Evolutionary conservation across 2,329 filamentous ascomycete species (phyloP).

Genomic region (Claviceps quebecensis): DNA sequence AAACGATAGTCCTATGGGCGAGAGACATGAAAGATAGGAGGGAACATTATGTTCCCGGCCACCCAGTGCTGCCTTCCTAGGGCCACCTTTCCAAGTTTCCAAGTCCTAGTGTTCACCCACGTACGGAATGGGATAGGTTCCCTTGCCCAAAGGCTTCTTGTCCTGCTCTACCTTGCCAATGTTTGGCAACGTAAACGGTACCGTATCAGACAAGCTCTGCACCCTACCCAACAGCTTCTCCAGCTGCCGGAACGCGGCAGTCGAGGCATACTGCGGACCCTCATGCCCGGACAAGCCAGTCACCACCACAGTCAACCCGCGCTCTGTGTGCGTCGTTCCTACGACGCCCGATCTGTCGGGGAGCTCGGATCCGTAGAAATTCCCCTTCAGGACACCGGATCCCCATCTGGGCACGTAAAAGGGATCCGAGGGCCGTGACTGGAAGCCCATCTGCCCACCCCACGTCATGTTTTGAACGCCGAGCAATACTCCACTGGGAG

Average conservation of each 20-base stretch:
- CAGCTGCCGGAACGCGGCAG: constrained; percentile 54
- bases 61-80: too few species aligned
- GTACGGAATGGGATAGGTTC: constrained; percentile 12
- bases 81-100: too few species aligned
- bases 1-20: too few species aligned
- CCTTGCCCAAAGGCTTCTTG: constrained; percentile 10
- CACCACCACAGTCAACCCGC: constrained; percentile 58
- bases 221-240: constrained; percentile 65
- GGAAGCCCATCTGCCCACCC: constrained; percentile 58
- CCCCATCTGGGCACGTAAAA: constrained; percentile 47
- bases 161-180: constrained; percentile 10
- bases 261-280: constrained; percentile 53
- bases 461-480: constrained; percentile 73
- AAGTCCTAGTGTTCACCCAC: background rate
- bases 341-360: constrained; percentile 50
- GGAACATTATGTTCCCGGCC: too few species aligned
- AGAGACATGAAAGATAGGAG: too few species aligned
- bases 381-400: constrained; percentile 28
- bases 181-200: constrained; percentile 20
- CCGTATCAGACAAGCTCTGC: constrained; percentile 32
- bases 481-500: constrained; percentile 55
- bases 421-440: constrained; percentile 40
- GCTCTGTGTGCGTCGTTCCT: constrained; percentile 58
- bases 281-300: constrained; percentile 55
- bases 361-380: constrained; percentile 26